phyloP scores from a whole-genome alignment of 306 rosid genomes.

The Cyclanthera cordifolia region DNA sequence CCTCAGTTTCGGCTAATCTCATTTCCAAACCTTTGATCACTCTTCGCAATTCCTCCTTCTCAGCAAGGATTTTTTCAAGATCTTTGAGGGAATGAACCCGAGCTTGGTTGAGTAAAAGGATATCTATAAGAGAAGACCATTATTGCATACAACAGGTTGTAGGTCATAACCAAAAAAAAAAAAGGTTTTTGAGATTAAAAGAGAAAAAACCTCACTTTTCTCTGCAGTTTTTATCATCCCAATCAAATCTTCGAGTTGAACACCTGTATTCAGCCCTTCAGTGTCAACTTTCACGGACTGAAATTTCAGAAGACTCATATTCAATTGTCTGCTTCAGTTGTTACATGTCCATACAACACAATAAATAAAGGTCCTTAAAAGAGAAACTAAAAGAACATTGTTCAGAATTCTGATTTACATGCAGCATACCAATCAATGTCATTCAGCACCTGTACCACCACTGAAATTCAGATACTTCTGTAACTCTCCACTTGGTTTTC shows the following conservation, averaged over 20 bases:
- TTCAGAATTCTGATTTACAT: conserved; percentile 24
- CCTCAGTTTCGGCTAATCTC: conserved; percentile 74
- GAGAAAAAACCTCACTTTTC: conserved; percentile 38
- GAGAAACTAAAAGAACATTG: neutral
- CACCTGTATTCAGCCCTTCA: conserved; percentile 33
- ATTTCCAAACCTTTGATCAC: conserved; percentile 53
- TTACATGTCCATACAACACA: neutral
- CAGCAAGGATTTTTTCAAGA: conserved; percentile 58
- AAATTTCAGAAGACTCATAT: neutral
- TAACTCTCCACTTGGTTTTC: conserved; percentile 48
- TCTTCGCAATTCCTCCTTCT: conserved; percentile 64
- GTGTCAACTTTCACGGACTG: conserved; percentile 34
- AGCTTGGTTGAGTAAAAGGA: conserved; percentile 68
- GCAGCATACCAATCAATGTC: conserved; percentile 21
- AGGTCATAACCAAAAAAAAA: neutral
- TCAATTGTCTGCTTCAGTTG: conserved; percentile 6
- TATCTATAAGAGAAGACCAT: conserved; percentile 34
- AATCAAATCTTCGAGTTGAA: conserved; percentile 54
- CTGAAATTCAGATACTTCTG: conserved; percentile 30
- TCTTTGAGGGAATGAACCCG: conserved; percentile 63
- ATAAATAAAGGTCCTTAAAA: no score
- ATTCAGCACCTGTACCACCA: conserved; percentile 26
- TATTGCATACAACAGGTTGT: neutral
- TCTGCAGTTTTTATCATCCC: conserved; percentile 71
- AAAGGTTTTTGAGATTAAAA: conserved; percentile 11